A percentile compares a stretch with the other conserved stretches of the same genome.
Evolutionary conservation across 345 rosid genomes (phyloP).

Genomic region (Boechera divaricarpa): DNA sequence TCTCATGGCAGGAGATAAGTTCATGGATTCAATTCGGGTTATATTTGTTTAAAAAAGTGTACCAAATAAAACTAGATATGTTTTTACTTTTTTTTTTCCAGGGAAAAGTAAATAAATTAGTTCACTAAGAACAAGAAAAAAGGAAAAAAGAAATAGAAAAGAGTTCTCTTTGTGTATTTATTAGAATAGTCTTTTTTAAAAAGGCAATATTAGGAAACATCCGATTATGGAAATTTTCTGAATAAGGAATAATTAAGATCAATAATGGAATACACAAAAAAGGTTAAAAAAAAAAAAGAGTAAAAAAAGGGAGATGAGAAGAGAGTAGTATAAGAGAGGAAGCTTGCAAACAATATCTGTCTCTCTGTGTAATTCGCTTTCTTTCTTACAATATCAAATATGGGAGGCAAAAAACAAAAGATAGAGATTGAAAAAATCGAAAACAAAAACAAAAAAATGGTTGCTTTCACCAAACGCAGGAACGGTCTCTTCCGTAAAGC

Average conservation of each 20-base stretch:
- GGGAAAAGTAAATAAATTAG: background rate
- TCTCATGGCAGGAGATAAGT: too few species aligned
- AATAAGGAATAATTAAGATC: background rate
- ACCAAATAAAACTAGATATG: too few species aligned
- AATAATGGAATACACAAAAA: background rate
- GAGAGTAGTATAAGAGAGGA: background rate
- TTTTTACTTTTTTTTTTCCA: too few species aligned
- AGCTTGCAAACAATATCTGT: background rate
- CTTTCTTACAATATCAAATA: background rate
- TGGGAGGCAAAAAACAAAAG: slow-evolving; percentile 30
- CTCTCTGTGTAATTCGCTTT: background rate
- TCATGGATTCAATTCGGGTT: too few species aligned
- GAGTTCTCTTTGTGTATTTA: background rate
- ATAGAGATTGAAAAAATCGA: slow-evolving; percentile 18
- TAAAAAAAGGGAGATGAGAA: too few species aligned
- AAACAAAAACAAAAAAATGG: background rate
- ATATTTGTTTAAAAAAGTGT: too few species aligned
- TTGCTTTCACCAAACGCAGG: slow-evolving; percentile 32
- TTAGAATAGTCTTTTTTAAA: too few species aligned
- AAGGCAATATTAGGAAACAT: background rate
- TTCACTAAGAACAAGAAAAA: background rate
- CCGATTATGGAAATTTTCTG: background rate
- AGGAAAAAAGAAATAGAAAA: background rate
- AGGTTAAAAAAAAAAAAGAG: too few species aligned
- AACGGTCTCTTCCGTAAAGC: slow-evolving; percentile 39